Evolutionary conservation across 805 yeast genomes (phyloP), one percentile per base, ranked within the genome.

Genomic region (Cyberlindnera bimundalis): DNA sequence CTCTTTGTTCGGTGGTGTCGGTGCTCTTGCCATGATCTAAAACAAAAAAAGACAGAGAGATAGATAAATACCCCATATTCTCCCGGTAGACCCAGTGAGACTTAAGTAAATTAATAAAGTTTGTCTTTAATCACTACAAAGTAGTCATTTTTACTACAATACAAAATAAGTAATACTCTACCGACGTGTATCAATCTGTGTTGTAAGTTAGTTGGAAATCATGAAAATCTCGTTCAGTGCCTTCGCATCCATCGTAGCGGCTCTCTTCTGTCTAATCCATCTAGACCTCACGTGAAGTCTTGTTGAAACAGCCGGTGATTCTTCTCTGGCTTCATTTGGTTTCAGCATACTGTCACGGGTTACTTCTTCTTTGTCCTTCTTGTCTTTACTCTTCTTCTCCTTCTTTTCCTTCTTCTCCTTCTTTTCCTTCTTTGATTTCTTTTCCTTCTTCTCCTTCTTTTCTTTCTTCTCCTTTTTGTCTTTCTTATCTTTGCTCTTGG

Each of bases 221-320:
- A 91, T 91, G 59, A 91, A 86, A 43, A 91, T 91, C 64, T 91
- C 98, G 52, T 86, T 88, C 47, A 91, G 71, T 12, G 96, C 89
- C 60, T 87, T 81, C 3, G 84, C 74, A 59, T 91, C 98, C 80
- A 84, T 77, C 0, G 90, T 88, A 2, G 97, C 91, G 10, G 95
- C 93, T 54, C 93, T 75, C 60, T 91, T 91, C 61, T 89, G 96
- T 50, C 74, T 82, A 40, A 91, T 90, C 82, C 88, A 90, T 61
- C 78, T 82, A 17, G 95, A 81, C 60, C 98, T 76, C 4, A 84
- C 84, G 1, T 95, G 81, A 35, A 79, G 59, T 55, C 84, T 71
- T n/a, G 82, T 73, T 11, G 74, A 52, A 1, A 74, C 64, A 1
- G 64, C 66, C 6, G 70, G 62, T 8, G 59, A 45, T n/a, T 50